Conservation (phyloP, 768 basidiomycete species). For the Hygrophorus russula region DNA sequence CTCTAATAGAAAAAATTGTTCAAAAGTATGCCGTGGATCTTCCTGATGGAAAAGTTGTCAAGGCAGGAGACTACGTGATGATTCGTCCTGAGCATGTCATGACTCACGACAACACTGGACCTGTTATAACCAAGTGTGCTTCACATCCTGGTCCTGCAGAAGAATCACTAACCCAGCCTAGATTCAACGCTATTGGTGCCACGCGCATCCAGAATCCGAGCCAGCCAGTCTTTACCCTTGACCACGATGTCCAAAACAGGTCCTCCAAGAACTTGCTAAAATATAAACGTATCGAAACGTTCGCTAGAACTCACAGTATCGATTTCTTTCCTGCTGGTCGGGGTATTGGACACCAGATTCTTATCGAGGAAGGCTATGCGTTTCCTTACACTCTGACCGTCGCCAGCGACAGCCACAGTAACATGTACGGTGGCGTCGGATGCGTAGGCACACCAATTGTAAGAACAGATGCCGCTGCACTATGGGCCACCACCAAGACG, state of each 20-base stretch:
- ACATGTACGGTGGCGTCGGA: constrained; percentile 98
- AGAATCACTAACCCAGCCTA: constrained; percentile 18
- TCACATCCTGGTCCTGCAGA: background rate
- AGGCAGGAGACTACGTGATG: constrained; percentile 99
- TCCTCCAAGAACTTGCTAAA: constrained; percentile 84
- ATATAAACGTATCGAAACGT: constrained; percentile 84
- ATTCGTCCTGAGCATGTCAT: constrained; percentile 97
- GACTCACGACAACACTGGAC: constrained; percentile 98
- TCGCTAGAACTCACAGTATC: constrained; percentile 73
- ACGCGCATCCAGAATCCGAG: constrained; percentile 66
- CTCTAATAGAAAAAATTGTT: constrained; percentile 93
- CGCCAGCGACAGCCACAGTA: constrained; percentile 92
- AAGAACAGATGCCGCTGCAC: constrained; percentile 85
- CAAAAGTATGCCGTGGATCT: constrained; percentile 94
- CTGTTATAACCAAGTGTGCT: constrained; percentile 81
- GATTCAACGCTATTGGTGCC: constrained; percentile 93
- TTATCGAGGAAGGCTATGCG: constrained; percentile 97
- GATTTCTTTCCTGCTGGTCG: constrained; percentile 98
- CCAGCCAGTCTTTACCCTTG: constrained; percentile 92
- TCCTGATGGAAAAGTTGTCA: constrained; percentile 66
- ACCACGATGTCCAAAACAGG: constrained; percentile 97
- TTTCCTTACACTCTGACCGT: constrained; percentile 95
- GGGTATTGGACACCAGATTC: constrained; percentile 95
- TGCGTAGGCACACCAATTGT: constrained; percentile 97
- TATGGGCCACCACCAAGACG: constrained; percentile 97